Base-by-base conservation (phyloP, 345 rosid genomes). In the Gossypium stocksii region DNA sequence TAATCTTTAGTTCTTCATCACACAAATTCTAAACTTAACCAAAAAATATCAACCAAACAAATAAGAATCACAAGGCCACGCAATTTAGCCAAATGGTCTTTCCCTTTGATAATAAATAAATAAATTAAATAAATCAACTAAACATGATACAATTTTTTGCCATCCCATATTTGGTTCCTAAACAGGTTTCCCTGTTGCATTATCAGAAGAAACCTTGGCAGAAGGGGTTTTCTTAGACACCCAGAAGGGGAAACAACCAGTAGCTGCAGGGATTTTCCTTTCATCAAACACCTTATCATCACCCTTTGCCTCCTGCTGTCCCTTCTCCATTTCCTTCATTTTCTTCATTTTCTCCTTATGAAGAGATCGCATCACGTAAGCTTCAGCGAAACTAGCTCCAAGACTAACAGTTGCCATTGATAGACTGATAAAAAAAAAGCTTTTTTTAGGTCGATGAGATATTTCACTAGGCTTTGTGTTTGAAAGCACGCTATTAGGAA, bases 331-430 rank as follows among this genome's bases (percentile, higher is more conserved):
- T 62, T 34, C 41, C 41, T 34, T 34, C 49, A 48, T 46, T 77
- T 73, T 77, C 83, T 85, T 78, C 86, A 75, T 23, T 22, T 85
- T 78, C 63, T 83, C 82, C 66, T 77, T 83, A 34, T 81, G 60
- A 20, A 80, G 10, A 68, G 75, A 63, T 66, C 80, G 77, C 83
- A 80, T 78, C 3, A 75, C 81, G 45, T 87, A 89, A 67, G 70
- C 85, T 59, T 89, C 89, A 19, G 85, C 88, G 2, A 89, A 8
- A 16, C 9, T 52, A 5, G 7, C 20, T 52, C 57, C 60, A 19
- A 56, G 23, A 22, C 63, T 34, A 58, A 34, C 16, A 6, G 63
- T 58, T 58, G 17, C 63, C 63, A 58, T 45, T 66, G 6, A 56
- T 8, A 20, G 12, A 56, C 34, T 14, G 9, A 58, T 17, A 19